These are phyloP conservation scores for Exophiala calicioides DNA, from an alignment of 2,329 filamentous ascomycete species.

Conservation along the genomic window DNA sequence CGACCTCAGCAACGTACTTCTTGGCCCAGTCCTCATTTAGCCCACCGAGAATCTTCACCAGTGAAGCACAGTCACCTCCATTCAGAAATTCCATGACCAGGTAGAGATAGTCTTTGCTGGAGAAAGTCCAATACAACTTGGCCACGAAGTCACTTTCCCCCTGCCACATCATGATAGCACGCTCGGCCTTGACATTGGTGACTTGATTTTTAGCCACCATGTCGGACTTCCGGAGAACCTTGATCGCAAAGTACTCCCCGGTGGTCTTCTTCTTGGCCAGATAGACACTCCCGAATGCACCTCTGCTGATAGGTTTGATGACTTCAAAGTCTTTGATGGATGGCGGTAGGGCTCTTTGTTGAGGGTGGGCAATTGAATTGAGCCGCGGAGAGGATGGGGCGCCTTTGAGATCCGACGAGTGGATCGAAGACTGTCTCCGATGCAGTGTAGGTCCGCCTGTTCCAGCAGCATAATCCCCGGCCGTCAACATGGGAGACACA, in stretches of 20 bases:
- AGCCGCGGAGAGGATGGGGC: slow-evolving; percentile 82
- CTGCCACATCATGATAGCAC: slow-evolving; percentile 99
- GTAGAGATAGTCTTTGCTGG: slow-evolving; percentile 98
- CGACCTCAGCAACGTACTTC: slow-evolving; percentile 94
- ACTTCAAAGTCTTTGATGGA: slow-evolving; percentile 99
- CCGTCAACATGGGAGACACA: slow-evolving; percentile 81
- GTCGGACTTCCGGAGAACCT: slow-evolving; percentile 98
- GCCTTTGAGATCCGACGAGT: slow-evolving; percentile 70
- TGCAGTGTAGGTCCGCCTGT: slow-evolving; percentile 59
- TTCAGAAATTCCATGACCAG: slow-evolving; percentile 99
- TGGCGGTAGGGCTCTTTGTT: slow-evolving; percentile 83
- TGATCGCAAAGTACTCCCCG: slow-evolving; percentile 97
- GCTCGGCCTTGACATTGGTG: slow-evolving; percentile 96
- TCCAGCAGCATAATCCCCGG: slow-evolving; percentile 63
- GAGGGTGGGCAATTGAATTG: slow-evolving; percentile 70
- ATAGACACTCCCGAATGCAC: slow-evolving; percentile 96
- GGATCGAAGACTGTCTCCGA: slow-evolving; percentile 86
- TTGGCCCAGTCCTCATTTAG: slow-evolving; percentile 97
- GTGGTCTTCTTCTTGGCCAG: slow-evolving; percentile 98
- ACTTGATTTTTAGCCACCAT: slow-evolving; percentile 99
- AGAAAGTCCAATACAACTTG: slow-evolving; percentile 99
- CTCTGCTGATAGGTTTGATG: slow-evolving; percentile 98
- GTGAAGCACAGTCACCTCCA: slow-evolving; percentile 91
- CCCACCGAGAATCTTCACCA: slow-evolving; percentile 91
- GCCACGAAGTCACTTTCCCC: slow-evolving; percentile 98